Evolutionary conservation across 768 basidiomycete species (phyloP), one percentile per base, ranked within the genome.

Genomic region (Asterophora parasitica): DNA sequence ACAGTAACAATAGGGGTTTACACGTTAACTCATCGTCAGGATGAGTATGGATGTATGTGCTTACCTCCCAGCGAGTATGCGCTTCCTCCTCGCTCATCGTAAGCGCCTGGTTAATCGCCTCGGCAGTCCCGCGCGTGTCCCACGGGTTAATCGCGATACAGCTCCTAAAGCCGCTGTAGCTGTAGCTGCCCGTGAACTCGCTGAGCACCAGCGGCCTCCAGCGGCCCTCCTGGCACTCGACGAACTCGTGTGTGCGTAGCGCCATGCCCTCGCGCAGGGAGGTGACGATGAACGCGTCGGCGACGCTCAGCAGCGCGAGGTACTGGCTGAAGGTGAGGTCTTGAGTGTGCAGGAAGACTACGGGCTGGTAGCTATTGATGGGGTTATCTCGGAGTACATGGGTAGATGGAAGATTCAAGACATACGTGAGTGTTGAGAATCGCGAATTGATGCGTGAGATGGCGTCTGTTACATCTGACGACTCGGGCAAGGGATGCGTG

Each of bases 251-350:
- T 1, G 84, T 83, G 38, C 85, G 72, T 42, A 92, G 65, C 8
- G 89, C 89, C 91, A 93, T 92, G 0, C 91, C 91, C 64, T 93
- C 91, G 2, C 91, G 73, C 64, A 93, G 67, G 61, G 85, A 87
- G 4, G 88, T 87, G 16, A 90, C 84, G 54, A 92, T 70, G 66
- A 93, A 92, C 33, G 85, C 88, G 63, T 92, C 91, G 4, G 87
- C 91, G 5, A 88, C 82, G 9, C 76, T 89, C 49, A 92, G 66
- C 31, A 93, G 68, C 7, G 86, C 90, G 16, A 93, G 73, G 61
- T 93, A 93, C 60, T 92, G 89, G 55, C 76, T 81, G 62, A 92
- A 92, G 15, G 87, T 91, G 48, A 92, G 66, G 54, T 91, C 90
- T 53, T 86, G 82, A 0, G 85, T 90, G 59, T 91, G 87, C 41